Base-by-base conservation (phyloP, 2,329 filamentous ascomycete genomes). In the Paraphaeosphaeria minitans region DNA sequence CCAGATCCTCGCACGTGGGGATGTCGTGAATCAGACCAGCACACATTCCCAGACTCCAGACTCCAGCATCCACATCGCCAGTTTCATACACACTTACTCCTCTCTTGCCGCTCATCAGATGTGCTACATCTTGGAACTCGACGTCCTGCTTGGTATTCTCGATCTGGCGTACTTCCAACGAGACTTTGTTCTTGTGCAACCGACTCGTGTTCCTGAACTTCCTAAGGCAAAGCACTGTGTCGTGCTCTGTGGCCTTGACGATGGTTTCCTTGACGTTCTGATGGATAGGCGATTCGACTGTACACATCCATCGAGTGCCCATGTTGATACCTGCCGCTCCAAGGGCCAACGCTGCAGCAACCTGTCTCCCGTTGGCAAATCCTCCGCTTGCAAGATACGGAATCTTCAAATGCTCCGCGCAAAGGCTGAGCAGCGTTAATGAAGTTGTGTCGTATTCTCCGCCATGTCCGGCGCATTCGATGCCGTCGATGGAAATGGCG, bases 1-100 rank as follows among this genome's bases (percentile, higher is more conserved):
- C 59, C 33, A 74, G 56, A 27, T 65, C 66, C 41, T 75, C 74
- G 61, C 80, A 82, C 0, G 76, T 80, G 1, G 80, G 80, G 19
- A 82, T 78, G 61, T 82, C 80, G 56, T 83, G 78, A 56, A 83
- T 83, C 27, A 83, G 66, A 96, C 94, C 77, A 95, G 93, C 22
- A 93, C 94, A 16, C 93, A 92, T 42, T 92, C 97, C 94, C 93
- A 98, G 41, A 96, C 90, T 66, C 67, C 69, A 71, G 24, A 72
- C 69, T n/a, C 68, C 67, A 13, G 64, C 65, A 64, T 72, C 67
- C 2, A 70, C 64, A 64, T 71, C 68, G 4, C 68, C 68, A 12
- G 63, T 70, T 54, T 65, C 65, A 50, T 69, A 71, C 12, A 72
- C 68, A 3, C 63, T 63, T 47, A 66, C 62, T 1, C 69, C 69